phyloP scores from a whole-genome alignment of 805 yeast species.

The Yarrowia sp. region DNA sequence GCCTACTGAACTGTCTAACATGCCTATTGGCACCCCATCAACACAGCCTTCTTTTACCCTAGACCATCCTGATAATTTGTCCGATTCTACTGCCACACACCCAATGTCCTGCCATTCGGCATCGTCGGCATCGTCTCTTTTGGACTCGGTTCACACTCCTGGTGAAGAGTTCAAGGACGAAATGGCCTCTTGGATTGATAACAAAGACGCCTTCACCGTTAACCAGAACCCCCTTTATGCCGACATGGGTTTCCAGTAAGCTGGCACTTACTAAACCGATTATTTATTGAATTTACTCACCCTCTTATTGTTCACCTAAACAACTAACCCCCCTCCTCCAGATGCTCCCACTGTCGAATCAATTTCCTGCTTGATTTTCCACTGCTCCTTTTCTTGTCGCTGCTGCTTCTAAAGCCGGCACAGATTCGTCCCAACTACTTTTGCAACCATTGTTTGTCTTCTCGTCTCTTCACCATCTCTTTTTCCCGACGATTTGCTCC shows the following conservation, averaged over 20 bases:
- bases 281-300: slow-evolving; percentile 25
- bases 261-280: neutral
- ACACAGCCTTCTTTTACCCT: slow-evolving; percentile 8
- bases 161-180: slow-evolving; percentile 22
- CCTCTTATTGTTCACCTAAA: neutral
- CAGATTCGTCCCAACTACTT: neutral
- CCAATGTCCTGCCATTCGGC: neutral
- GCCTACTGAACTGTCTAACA: neutral
- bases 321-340: slow-evolving; percentile 8
- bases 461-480: neutral
- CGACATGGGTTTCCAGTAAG: slow-evolving; percentile 14
- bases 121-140: slow-evolving; percentile 14
- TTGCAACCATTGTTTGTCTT: neutral
- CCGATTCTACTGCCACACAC: slow-evolving; percentile 12
- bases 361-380: neutral
- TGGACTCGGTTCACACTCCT: slow-evolving; percentile 21
- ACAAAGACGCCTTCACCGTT: slow-evolving; percentile 2
- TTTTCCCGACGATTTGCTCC: neutral
- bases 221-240: slow-evolving; percentile 9
- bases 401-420: slow-evolving; percentile 10
- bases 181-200: slow-evolving; percentile 24
- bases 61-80: slow-evolving; percentile 8
- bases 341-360: neutral
- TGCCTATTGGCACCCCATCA: slow-evolving; percentile 11
- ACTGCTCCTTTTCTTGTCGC: neutral